Evolutionary conservation across 129 eudicot species (phyloP), one percentile per base, ranked within the genome.

Genomic region (Scalesia atractyloides): DNA sequence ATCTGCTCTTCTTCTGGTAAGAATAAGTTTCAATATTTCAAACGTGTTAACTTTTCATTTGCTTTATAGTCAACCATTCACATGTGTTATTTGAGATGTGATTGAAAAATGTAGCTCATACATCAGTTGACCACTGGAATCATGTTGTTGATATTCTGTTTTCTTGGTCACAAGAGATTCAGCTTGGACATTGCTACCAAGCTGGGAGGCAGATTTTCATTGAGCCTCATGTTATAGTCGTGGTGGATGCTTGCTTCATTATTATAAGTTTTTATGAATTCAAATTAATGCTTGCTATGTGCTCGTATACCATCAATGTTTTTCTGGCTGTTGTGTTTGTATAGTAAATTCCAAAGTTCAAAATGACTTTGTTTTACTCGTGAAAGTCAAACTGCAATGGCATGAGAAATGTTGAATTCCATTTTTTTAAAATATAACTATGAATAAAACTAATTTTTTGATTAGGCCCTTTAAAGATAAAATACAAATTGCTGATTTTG

Each of bases 41-140:
- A 3, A 6, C 11, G 5, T 50, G 60, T 70, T 59, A 52, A 64
- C 70, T 67, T 70, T 64, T 63, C 26, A 24, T 0, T 2, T 24
- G 26, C 26, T 24, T 2, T 24, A 24, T 16, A 12, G 77, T 76
- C 74, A 54, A 50, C 1, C 60, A 14, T 76, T 65, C 65, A 83
- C 79, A 22, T 73, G 76, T 82, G 65, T 73, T 77, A 69, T 88
- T 78, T 73, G 46, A 78, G 64, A 59, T 85, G 83, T 73, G 64
- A 63, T 86, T 85, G 88, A 82, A 79, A 59, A 81, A 77, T 90
- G 89, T 89, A 94, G 98, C 96, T 94, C 74, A 82, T 94, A 80
- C 96, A 90, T 87, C 97, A 94, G 60, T 94, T 97, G 99, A 88
- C 97, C 51, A 90, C 98, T 58, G 98, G 98, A 59, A 94, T 94